Conservation (phyloP, 2,329 filamentous ascomycete genomes). For the Diaporthe amygdali region DNA sequence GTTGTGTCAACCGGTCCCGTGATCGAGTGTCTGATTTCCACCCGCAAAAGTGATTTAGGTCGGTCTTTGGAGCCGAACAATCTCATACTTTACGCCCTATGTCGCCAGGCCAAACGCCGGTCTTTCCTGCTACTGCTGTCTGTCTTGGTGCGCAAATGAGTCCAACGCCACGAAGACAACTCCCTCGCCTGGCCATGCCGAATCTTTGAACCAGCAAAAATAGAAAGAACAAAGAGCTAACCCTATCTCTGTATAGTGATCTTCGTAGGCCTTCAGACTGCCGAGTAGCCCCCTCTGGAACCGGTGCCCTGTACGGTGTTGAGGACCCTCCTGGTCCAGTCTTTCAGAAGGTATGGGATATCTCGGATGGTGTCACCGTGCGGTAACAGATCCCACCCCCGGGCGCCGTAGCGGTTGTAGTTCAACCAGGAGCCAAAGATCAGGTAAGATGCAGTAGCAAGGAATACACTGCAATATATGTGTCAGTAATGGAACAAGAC, state of each 20-base stretch:
- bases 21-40: neutral
- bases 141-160: neutral
- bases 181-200: slow-evolving; percentile 20
- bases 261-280: slow-evolving; percentile 63
- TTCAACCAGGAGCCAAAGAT: slow-evolving; percentile 99
- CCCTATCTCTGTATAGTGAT: neutral
- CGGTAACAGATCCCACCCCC: slow-evolving; percentile 93
- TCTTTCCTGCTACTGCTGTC: neutral
- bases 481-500: slow-evolving; percentile 25
- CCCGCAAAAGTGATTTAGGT: neutral
- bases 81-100: neutral
- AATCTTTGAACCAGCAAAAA: slow-evolving; percentile 1
- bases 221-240: neutral
- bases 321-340: slow-evolving; percentile 80
- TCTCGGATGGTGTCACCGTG: slow-evolving; percentile 93
- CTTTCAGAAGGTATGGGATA: slow-evolving; percentile 88
- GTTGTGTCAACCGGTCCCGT: neutral
- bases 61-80: neutral
- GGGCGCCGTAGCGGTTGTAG: slow-evolving; percentile 94
- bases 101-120: neutral
- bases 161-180: slow-evolving; percentile 10
- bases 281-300: slow-evolving; percentile 90
- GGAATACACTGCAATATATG: slow-evolving; percentile 70
- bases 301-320: slow-evolving; percentile 85
- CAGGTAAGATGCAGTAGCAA: slow-evolving; percentile 84